Base-by-base conservation (phyloP, 352 stramenopile genomes). In the Globisporangium cederbergense region DNA sequence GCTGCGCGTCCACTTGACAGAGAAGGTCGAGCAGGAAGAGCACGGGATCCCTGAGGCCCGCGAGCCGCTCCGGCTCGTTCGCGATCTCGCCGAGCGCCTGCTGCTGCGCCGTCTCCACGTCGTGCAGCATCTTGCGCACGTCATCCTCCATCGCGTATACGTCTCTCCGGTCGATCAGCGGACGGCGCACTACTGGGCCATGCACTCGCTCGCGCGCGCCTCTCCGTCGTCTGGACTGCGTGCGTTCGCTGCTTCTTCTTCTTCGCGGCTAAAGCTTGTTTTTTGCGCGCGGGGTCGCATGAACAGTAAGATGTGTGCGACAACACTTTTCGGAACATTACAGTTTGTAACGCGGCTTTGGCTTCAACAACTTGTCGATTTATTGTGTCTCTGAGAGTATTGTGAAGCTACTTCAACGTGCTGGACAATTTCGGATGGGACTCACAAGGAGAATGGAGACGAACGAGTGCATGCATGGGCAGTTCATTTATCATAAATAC, bases 11-110 rank as follows among this genome's bases (percentile, higher is more conserved):
- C 36, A 70, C 58, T 53, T 85, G 76, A 20, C 61, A 58, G 53
- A 87, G 64, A 25, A 87, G 60, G 46, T 85, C 74, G 32, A 87
- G 67, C 38, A 87, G 62, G 61, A 87, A 74, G 38, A 84, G 43
- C 16, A 84, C 66, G 0, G 78, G 62, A 58, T 80, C 76, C 53
- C 83, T 83, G 42, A 87, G 67, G 18, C 56, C 65, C 14, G 62
- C 32, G 6, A 83, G 52, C 18, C 73, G 63, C 28, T 57, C 47
- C 34, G 65, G 60, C 13, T 73, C 65, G 30, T 74, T 68, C 3
- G 63, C 43, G 8, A 76, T 49, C 25, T 71, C 60, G 40, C 65
- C 58, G 43, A 83, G 66, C 25, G 69, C 66, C 58, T 73, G 78
- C 43, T 63, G 66, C 59, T 87, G 76, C 46, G 67, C 54, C 14